Evolutionary conservation across 805 yeast species (phyloP), one percentile per base, ranked within the genome.

Genomic region (Candida sphagnicola): DNA sequence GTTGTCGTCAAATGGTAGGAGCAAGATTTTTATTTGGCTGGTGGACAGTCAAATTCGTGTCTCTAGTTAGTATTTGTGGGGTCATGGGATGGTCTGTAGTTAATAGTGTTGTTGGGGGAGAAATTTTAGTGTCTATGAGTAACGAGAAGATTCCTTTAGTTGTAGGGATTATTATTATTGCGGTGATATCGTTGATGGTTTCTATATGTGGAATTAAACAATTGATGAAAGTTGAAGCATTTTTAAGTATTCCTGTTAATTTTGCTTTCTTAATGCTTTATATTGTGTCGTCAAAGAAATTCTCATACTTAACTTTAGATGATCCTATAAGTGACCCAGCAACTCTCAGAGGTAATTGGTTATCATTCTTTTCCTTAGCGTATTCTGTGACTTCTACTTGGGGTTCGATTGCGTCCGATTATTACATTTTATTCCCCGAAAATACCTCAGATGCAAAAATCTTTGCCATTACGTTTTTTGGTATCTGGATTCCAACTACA

Each of bases 51-150:
- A 82, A 84, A 57, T 65, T 86, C 39, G 84, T 86, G 34, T 80
- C 87, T 4, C 57, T 88, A 30, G 76, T 84, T 28, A 75, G 86
- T 32, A 78, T 85, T 41, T 59, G 85, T 31, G 95, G 95, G 35
- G 82, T 83, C 12, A 57, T 85, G 49, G 96, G 96, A n/a, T 88
- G 96, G 96, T 78, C 91, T n/a, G 81, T 88, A 25, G 89, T 87
- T n/a, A 87, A 86, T 55, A 77, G 85, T 48, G 93, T 87, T 35
- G 80, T 86, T 40, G 95, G 95, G 28, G 96, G 96, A 14, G 89
- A 88, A 60, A 82, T 88, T 42, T 59, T 88, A 34, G 70, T 78
- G 6, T 74, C 83, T 30, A 66, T 88, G 15, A 79, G 88, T 28
- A 62, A 79, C 48, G 85, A 77, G 12, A 72, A 68, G 43, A 72